Base-by-base conservation (phyloP, 208 protist genomes). In the Trypanosoma grayi region DNA sequence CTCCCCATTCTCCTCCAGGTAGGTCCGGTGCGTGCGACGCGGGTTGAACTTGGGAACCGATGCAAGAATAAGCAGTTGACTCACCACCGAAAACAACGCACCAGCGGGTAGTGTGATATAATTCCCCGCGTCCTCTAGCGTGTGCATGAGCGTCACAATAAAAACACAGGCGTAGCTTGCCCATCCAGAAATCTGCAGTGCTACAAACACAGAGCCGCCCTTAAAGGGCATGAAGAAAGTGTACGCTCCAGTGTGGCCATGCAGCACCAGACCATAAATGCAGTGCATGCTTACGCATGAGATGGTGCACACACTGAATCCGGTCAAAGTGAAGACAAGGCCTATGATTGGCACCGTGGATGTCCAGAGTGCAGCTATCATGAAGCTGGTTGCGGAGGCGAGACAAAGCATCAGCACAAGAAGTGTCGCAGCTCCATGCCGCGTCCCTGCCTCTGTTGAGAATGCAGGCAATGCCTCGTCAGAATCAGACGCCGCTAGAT, bases 1-100 rank as follows among this genome's bases (percentile, higher is more conserved):
- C 58, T 90, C 87, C 20, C 82, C 79, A 58, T 90, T 90, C 39
- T 86, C 64, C 48, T 90, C 81, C 20, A 93, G 58, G 53, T 89
- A 91, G n/a, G 70, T 66, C 46, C 25, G 65, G 16, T 28, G 44
- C 58, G 69, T 57, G 13, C 62, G 50, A 25, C 51, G 41, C 44
- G 63, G 16, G 31, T 71, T 59, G 71, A 91, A 93, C 56, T 73
- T 68, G 1, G 81, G 77, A 37, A 93, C 79, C 13, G 83, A 90
- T 24, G 52, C 61, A 27, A 91, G 60, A 53, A 91, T 75, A 39
- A 79, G 64, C 7, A 87, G 33, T 71, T 89, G 87, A 50, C 73
- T 73, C 7, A 70, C 45, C 0, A 89, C 74, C 16, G 81, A 90
- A 46, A 89, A 72, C 11, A 83, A 59, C 8, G 71, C 76, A 2